phyloP scores from a whole-genome alignment of 1,284 basidiomycete species.

The Fomitopsis schrenkii region DNA sequence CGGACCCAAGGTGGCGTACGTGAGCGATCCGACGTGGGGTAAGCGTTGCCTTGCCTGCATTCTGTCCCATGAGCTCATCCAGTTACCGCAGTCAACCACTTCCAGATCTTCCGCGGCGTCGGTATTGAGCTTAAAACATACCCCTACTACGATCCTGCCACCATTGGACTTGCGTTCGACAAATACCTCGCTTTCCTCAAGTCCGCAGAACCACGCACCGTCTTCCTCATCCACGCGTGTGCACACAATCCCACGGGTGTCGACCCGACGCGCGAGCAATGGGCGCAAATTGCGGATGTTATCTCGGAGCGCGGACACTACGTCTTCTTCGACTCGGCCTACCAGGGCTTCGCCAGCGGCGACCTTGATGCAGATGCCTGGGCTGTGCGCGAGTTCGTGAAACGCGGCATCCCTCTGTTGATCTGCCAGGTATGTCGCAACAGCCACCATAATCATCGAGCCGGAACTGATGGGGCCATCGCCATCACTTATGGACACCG shows the following conservation, averaged over 20 bases:
- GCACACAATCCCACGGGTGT: slow-evolving; percentile 97
- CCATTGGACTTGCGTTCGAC: slow-evolving; percentile 82
- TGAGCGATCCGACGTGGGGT: slow-evolving; percentile 96
- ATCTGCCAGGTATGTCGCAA: slow-evolving; percentile 73
- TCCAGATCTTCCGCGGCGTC: slow-evolving; percentile 83
- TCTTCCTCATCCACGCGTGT: slow-evolving; percentile 90
- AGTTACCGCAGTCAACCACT: slow-evolving; percentile 72
- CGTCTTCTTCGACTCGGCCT: slow-evolving; percentile 94
- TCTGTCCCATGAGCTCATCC: not conserved
- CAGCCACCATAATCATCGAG: not conserved
- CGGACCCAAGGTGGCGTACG: slow-evolving; percentile 62
- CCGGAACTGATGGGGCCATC: not conserved
- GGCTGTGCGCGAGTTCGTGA: slow-evolving; percentile 77
- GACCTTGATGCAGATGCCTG: slow-evolving; percentile 74
- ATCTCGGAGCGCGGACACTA: slow-evolving; percentile 79
- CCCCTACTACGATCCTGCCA: slow-evolving; percentile 89
- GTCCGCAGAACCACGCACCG: slow-evolving; percentile 69
- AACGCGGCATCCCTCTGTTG: slow-evolving; percentile 71
- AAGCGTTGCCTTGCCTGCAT: slow-evolving; percentile 24
- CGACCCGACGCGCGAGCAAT: slow-evolving; percentile 88
- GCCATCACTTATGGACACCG: not conserved
- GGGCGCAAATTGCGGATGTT: slow-evolving; percentile 76
- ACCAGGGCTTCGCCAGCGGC: slow-evolving; percentile 91
- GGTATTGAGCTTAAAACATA: slow-evolving; percentile 81
- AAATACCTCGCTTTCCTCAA: slow-evolving; percentile 69